Evolutionary conservation across 139 green algal genomes (phyloP).

Genomic region (Auxenochlorella protothecoides): DNA sequence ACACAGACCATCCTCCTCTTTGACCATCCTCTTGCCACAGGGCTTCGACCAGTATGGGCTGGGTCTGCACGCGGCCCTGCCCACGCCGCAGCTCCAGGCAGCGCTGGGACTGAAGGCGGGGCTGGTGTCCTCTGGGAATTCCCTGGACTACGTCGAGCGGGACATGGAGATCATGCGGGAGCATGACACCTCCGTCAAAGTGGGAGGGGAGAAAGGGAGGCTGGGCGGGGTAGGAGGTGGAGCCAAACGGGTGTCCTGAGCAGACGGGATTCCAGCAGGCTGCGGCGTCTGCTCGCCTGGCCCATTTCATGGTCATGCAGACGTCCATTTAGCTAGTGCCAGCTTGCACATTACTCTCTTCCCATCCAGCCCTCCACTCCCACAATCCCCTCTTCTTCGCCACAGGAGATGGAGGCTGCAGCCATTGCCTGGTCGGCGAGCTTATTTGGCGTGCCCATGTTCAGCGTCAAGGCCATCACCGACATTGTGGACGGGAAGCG

Average conservation of each 20-base stretch:
- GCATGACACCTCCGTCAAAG: slow-evolving; percentile 65
- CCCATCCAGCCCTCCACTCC: background rate
- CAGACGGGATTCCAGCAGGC: no score
- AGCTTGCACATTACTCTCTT: background rate
- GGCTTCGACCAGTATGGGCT: slow-evolving; percentile 69
- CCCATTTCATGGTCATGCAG: no score
- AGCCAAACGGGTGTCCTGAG: no score
- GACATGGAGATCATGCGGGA: slow-evolving; percentile 71
- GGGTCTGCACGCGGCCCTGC: slow-evolving; percentile 18
- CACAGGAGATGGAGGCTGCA: slow-evolving; percentile 87
- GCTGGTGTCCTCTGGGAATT: slow-evolving; percentile 75
- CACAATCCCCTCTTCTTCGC: background rate
- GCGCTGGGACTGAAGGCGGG: slow-evolving; percentile 61
- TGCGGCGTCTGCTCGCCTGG: no score
- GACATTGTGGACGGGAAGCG: slow-evolving; percentile 91
- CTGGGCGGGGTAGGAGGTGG: no score
- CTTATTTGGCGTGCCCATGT: slow-evolving; percentile 58
- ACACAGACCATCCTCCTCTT: no score
- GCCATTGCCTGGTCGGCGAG: slow-evolving; percentile 61
- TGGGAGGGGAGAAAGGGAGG: background rate
- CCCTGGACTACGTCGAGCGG: slow-evolving; percentile 69
- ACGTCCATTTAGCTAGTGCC: no score
- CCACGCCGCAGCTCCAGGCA: slow-evolving; percentile 36
- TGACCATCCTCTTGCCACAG: slow-evolving; percentile 8
- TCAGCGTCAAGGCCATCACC: slow-evolving; percentile 76